These are phyloP conservation scores for Allium sativum DNA, from an alignment of 106 monocot species.

Conservation along the genomic window DNA sequence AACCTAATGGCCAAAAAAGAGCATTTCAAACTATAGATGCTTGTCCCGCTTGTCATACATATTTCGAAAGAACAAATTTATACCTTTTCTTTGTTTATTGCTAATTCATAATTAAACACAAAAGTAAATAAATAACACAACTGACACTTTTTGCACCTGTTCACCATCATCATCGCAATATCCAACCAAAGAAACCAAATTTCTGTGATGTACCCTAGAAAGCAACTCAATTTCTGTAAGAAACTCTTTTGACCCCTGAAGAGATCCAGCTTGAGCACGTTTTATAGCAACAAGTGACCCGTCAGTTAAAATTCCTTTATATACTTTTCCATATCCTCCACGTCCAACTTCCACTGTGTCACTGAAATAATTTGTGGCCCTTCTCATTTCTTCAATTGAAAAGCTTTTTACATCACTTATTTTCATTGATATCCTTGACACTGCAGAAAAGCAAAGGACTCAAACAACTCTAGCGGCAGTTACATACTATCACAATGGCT, in stretches of 20 bases:
- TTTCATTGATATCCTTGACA: conserved; percentile 29
- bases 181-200: conserved; percentile 57
- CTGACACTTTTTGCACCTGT: conserved; percentile 27
- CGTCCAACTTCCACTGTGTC: conserved; percentile 47
- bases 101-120: too few relatives aligned
- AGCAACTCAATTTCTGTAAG: conserved; percentile 60
- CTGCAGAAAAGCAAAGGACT: conserved; percentile 14
- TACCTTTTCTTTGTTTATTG: too few relatives aligned
- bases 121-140: too few relatives aligned
- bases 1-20: too few relatives aligned
- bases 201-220: conserved; percentile 63
- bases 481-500: too few relatives aligned
- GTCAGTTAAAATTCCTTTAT: conserved; percentile 57
- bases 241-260: conserved; percentile 78
- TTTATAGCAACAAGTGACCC: conserved; percentile 65
- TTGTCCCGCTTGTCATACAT: too few relatives aligned
- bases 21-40: too few relatives aligned
- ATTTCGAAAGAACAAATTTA: too few relatives aligned
- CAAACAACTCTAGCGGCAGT: too few relatives aligned
- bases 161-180: conserved; percentile 71
- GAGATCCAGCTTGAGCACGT: conserved; percentile 53
- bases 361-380: conserved; percentile 46
- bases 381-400: conserved; percentile 46
- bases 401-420: conserved; percentile 48
- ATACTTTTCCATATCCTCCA: conserved; percentile 80